Conservation (phyloP, 495 filamentous ascomycete genomes). For the Aspergillus kassunensis region DNA sequence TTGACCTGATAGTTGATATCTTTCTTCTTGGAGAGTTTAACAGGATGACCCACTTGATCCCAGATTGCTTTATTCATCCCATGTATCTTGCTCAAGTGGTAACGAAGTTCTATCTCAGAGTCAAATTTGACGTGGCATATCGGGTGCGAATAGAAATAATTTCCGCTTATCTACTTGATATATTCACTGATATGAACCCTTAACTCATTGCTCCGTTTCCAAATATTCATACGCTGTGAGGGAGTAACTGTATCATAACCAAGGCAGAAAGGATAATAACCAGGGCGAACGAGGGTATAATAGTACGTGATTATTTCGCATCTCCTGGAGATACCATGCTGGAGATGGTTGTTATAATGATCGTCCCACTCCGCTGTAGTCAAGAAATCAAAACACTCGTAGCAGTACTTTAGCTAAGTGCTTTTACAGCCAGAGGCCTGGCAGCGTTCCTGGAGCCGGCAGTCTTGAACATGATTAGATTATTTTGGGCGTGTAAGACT, state of each 20-base stretch:
- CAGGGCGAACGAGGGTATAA: conserved; percentile 9
- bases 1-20: not conserved
- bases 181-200: not conserved
- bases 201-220: conserved; percentile 8
- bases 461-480: conserved; percentile 8
- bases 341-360: conserved; percentile 4
- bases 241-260: not conserved
- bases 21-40: not conserved
- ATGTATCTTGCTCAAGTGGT: conserved; percentile 4
- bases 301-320: conserved; percentile 11
- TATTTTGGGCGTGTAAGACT: not conserved
- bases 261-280: conserved; percentile 8
- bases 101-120: conserved; percentile 3
- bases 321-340: conserved; percentile 1
- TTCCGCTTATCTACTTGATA: not conserved
- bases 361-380: not conserved
- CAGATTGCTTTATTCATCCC: conserved; percentile 7
- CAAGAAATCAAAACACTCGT: conserved; percentile 4
- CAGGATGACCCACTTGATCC: not conserved
- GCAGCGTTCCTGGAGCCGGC: conserved; percentile 1
- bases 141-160: not conserved
- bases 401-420: conserved; percentile 4
- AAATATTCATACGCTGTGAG: not conserved
- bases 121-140: conserved; percentile 7
- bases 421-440: not conserved